Evolutionary conservation across 2,329 filamentous ascomycete species (phyloP), one percentile per base, ranked within the genome.

Genomic region (Penicillium sp.): DNA sequence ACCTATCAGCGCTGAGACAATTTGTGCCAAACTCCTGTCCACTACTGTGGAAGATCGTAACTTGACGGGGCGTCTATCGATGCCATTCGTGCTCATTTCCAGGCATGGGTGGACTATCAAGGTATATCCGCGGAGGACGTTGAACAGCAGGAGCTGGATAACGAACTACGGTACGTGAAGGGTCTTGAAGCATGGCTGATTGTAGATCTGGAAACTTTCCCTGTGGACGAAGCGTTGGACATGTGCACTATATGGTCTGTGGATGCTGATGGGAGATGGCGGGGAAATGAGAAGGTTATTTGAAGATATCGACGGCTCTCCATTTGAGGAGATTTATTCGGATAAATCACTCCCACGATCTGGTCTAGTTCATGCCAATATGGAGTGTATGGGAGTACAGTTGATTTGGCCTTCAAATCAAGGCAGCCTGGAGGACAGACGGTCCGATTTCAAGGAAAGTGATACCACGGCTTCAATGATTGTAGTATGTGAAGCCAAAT

Each of bases 171-270:
- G 51, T 54, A 21, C 46, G 55, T 60, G 23, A 60, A 58, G 44
- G 50, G 50, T 47, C 47, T 58, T 38, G 53, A 60, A 39, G 50
- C 44, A 47, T 60, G 48, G 25, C 58, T 53, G 40, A 40, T 29
- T 21, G 4, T 42, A 15, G 52, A 60, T 51, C 47, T 47, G 41
- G 53, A 56, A 27, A 50, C 25, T 13, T 58, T 53, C 32, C 52
- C 41, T 8, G 52, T 58, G 52, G 49, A 58, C 56, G 50, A 55
- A 46, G 47, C 56, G 56, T 40, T 58, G 46, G 53, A 47, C 52
- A 53, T 23, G 23, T 23, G 12, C 35, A 6, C 56, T 60, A 9
- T 59, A 39, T 44, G 29, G 39, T 56, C 48, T 60, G 13, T 60
- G 49, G 57, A 6, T 12, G 46, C 57, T 47, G 34, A 59, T 59